A percentile compares a stretch with the other conserved stretches of the same genome.
Evolutionary conservation across 202 grass and related monocot species (phyloP).

Genomic region (Zizania palustris): DNA sequence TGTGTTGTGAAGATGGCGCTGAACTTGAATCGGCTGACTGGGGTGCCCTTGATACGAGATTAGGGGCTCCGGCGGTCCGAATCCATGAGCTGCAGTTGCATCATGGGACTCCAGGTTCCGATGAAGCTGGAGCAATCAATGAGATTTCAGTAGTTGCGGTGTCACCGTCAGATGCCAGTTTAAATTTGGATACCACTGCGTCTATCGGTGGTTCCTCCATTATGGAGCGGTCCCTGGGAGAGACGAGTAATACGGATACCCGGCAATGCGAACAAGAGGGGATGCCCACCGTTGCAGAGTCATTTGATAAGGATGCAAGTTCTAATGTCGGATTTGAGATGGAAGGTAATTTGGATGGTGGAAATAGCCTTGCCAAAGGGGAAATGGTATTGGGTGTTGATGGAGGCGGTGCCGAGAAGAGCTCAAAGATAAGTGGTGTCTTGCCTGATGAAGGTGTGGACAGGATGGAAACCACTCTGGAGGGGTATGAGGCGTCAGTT

Average conservation of each 20-base stretch:
- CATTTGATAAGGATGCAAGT: slow-evolving; percentile 19
- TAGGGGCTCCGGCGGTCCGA: slow-evolving; percentile 19
- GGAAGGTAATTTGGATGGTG: slow-evolving; percentile 30
- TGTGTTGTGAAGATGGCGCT: slow-evolving; percentile 16
- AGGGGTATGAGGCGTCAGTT: slow-evolving; percentile 12
- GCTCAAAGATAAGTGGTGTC: slow-evolving; percentile 23
- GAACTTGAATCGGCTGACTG: slow-evolving; percentile 28
- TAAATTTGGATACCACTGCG: slow-evolving; percentile 24
- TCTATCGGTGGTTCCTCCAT: slow-evolving; percentile 22
- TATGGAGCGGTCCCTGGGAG: slow-evolving; percentile 21
- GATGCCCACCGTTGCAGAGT: background rate
- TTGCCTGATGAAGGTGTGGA: slow-evolving; percentile 30
- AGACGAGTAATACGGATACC: slow-evolving; percentile 18
- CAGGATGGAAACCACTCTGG: slow-evolving; percentile 25
- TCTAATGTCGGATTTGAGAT: slow-evolving; percentile 15
- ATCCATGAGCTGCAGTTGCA: slow-evolving; percentile 1
- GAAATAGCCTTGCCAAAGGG: slow-evolving; percentile 25
- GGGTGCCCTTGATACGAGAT: slow-evolving; percentile 35
- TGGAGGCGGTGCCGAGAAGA: slow-evolving; percentile 17
- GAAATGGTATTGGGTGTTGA: slow-evolving; percentile 29
- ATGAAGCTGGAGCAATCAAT: slow-evolving; percentile 34
- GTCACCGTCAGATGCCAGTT: slow-evolving; percentile 51
- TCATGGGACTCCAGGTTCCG: slow-evolving; percentile 4
- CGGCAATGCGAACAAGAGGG: background rate
- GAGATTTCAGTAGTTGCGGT: slow-evolving; percentile 38